A percentile compares a stretch with the other conserved stretches of the same genome.
Conservation (phyloP, 2,329 filamentous ascomycete species). For the Dactylonectria macrodidyma region DNA sequence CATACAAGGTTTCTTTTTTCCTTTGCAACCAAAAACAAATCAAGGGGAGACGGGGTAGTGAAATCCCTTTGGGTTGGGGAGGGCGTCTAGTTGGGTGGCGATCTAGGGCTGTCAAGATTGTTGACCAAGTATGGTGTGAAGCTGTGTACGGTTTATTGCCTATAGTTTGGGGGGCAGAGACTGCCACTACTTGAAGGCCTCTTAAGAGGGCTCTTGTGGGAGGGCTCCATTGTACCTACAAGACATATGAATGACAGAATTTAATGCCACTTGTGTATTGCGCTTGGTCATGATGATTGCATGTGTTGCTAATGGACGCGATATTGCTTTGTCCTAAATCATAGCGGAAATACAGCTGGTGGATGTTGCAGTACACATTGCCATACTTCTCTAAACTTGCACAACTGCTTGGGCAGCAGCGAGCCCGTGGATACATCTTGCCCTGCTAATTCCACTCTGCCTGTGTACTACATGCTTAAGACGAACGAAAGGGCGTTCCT, state of each 20-base stretch:
- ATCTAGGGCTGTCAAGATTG: slow-evolving; percentile 44
- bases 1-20: slow-evolving; percentile 46
- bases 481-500: neutral
- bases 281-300: neutral
- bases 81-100: slow-evolving; percentile 41
- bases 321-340: too few species aligned
- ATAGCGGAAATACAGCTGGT: too few species aligned
- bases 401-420: too few species aligned
- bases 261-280: slow-evolving; percentile 29
- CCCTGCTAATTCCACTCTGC: too few species aligned
- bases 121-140: slow-evolving; percentile 37
- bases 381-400: too few species aligned
- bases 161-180: slow-evolving; percentile 31
- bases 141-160: slow-evolving; percentile 40
- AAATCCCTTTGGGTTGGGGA: slow-evolving; percentile 44
- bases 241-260: slow-evolving; percentile 46
- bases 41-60: slow-evolving; percentile 44
- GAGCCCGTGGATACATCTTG: too few species aligned
- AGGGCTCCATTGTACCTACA: slow-evolving; percentile 41
- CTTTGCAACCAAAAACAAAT: slow-evolving; percentile 40
- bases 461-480: neutral
- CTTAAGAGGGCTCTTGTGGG: slow-evolving; percentile 23
- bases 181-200: slow-evolving; percentile 29
- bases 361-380: too few species aligned
- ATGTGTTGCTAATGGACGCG: neutral